Conservation (phyloP, 495 filamentous ascomycete genomes). For the Paragyromitra xinjiangensis region DNA sequence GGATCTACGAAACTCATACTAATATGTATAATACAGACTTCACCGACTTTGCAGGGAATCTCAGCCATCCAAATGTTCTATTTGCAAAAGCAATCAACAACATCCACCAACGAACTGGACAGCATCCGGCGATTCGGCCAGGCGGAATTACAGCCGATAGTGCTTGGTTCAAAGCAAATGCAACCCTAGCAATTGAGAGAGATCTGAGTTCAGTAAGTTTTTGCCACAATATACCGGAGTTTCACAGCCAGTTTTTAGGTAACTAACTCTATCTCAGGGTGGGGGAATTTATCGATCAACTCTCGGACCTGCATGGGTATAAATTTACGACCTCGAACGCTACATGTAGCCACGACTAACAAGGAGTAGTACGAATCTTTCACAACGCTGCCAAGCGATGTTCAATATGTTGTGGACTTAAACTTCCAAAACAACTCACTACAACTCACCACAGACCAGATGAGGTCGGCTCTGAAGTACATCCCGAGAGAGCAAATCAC, state of each 20-base stretch:
- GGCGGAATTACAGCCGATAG: conserved; percentile 41
- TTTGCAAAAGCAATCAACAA: conserved; percentile 36
- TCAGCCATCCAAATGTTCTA: conserved; percentile 29
- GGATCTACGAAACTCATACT: background rate
- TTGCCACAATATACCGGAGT: background rate
- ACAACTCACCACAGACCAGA: conserved; percentile 22
- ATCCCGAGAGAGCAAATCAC: conserved; percentile 32
- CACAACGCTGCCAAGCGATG: conserved; percentile 32
- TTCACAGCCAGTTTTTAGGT: background rate
- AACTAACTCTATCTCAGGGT: background rate
- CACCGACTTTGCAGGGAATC: conserved; percentile 41
- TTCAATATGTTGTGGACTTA: conserved; percentile 24
- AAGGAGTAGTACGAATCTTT: conserved; percentile 32
- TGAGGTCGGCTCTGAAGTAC: conserved; percentile 36
- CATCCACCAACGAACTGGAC: conserved; percentile 22
- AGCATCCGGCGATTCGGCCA: conserved; percentile 31
- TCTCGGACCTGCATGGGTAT: conserved; percentile 39
- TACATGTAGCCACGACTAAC: background rate
- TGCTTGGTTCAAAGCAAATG: conserved; percentile 32
- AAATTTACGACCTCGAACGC: background rate
- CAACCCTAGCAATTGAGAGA: conserved; percentile 17
- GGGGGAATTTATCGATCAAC: conserved; percentile 38
- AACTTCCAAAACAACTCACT: conserved; percentile 43
- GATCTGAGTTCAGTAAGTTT: conserved; percentile 24
- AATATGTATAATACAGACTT: conserved; percentile 17